Conservation (phyloP, 2,329 filamentous ascomycete species). For the Thelonectria blattea region DNA sequence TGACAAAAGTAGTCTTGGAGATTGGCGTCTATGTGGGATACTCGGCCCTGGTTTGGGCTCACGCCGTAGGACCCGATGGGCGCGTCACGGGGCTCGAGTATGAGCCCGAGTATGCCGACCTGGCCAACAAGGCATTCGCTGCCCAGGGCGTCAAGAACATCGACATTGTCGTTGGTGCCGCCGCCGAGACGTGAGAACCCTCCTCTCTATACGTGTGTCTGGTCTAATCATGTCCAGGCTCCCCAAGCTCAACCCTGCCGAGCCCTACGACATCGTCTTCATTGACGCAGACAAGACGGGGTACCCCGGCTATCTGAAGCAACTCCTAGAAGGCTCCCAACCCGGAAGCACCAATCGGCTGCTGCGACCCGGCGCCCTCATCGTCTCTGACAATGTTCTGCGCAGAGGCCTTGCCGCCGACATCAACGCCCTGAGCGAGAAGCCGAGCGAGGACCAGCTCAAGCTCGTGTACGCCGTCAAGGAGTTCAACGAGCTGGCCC, state of each 20-base stretch:
- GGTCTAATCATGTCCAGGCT: conserved; percentile 32
- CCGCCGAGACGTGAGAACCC: conserved; percentile 51
- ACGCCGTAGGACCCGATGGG: conserved; percentile 52
- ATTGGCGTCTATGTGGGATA: conserved; percentile 57
- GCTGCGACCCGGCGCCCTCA: conserved; percentile 55
- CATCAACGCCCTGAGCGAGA: conserved; percentile 31
- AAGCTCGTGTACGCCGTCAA: conserved; percentile 39
- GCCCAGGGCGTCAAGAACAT: conserved; percentile 51
- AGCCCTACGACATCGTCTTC: conserved; percentile 60
- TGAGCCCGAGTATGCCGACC: conserved; percentile 49
- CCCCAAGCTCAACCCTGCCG: conserved; percentile 37
- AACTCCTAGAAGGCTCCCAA: conserved; percentile 52
- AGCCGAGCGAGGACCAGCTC: conserved; percentile 28
- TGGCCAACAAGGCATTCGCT: conserved; percentile 48
- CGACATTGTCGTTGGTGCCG: conserved; percentile 55
- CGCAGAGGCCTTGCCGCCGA: conserved; percentile 55
- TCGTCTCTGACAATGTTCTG: conserved; percentile 62
- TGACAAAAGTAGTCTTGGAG: conserved; percentile 49
- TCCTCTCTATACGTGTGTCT: background rate
- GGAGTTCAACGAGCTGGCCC: conserved; percentile 44
- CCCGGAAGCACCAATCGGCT: conserved; percentile 48
- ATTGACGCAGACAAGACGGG: conserved; percentile 60
- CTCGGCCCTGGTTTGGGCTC: conserved; percentile 55
- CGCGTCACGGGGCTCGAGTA: conserved; percentile 55
- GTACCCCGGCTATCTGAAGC: conserved; percentile 55